phyloP scores from a whole-genome alignment of 257 asterid species.

The Catharanthus roseus region DNA sequence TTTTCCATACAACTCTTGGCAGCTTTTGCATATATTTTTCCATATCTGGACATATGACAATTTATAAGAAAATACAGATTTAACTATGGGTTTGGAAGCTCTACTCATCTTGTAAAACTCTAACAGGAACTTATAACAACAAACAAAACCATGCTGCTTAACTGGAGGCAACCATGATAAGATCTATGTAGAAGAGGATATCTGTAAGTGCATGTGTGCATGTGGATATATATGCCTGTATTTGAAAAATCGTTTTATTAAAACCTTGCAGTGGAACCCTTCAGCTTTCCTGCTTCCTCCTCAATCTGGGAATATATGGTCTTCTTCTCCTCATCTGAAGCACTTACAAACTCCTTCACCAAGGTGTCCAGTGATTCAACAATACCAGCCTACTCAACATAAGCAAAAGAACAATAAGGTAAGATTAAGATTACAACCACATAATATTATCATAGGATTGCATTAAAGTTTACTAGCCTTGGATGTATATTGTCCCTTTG shows the following conservation, averaged over 20 bases:
- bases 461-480: conserved; percentile 41
- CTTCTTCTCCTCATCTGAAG: conserved; percentile 57
- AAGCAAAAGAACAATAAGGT: conserved; percentile 12
- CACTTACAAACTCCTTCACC: conserved; percentile 68
- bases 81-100: not conserved
- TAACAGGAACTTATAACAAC: not conserved
- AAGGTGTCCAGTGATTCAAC: conserved; percentile 53
- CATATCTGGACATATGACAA: conserved; percentile 47
- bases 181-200: not conserved
- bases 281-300: conserved; percentile 71
- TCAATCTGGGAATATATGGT: conserved; percentile 45
- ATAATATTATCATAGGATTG: not conserved
- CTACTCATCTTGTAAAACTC: not conserved
- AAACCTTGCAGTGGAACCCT: conserved; percentile 71
- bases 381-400: conserved; percentile 66
- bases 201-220: not conserved
- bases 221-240: not conserved
- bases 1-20: conserved; percentile 77
- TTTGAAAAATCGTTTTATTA: not conserved
- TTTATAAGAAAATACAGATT: not conserved
- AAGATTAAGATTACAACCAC: conserved; percentile 1
- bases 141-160: not conserved
- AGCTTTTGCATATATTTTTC: conserved; percentile 72
- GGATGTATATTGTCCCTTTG: conserved; percentile 69
- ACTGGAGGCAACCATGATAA: not conserved